Evolutionary conservation across 75 land plant genomes (phyloP), one percentile per base, ranked within the genome.

Genomic region (Selaginella moellendorffii): DNA sequence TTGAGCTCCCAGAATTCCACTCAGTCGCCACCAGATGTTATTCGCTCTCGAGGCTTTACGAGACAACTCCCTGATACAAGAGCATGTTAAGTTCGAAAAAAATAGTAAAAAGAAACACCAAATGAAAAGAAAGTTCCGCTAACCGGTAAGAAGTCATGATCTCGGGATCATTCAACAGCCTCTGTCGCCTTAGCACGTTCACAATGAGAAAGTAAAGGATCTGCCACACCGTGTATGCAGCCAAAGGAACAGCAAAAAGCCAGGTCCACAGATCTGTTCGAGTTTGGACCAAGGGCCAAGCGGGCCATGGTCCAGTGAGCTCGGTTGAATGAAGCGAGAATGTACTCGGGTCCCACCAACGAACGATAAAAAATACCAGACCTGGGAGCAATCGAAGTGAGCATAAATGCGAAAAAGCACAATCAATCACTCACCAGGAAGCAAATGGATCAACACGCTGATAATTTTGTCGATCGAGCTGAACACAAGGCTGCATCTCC

Each of bases 401-500:
- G n/a, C 14, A 36, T 36, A 36, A 36, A 36, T 5, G 5, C 14
- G 14, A 36, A 36, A 36, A 5, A 5, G 5, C 46, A 36, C 5
- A 36, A 36, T 36, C 12, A 2, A 1, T 30, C 36, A 64, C 83
- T 74, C 54, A 92, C 98, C 98, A 71, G 98, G 98, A 65, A 88
- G 80, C 26, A 88, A 85, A 73, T 88, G 95, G 59, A 93, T 93
- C 26, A 93, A 78, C 30, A 93, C 95, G 77, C 98, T 88, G 64
- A 83, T 79, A 68, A 93, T 72, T 72, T 88, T 93, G 80, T 93
- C 95, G 63, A 80, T 58, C 21, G 95, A 88, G 74, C 82, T 88
- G 58, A 93, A 93, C 26, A 88, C 95, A 69, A 93, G 80, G 71
- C 98, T 93, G 76, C 96, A 85, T 2, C 90, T 78, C 95, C 95